These are phyloP conservation scores for Ascochyta rabiei DNA, from an alignment of 2,329 filamentous ascomycete genomes.

Conservation along the genomic window DNA sequence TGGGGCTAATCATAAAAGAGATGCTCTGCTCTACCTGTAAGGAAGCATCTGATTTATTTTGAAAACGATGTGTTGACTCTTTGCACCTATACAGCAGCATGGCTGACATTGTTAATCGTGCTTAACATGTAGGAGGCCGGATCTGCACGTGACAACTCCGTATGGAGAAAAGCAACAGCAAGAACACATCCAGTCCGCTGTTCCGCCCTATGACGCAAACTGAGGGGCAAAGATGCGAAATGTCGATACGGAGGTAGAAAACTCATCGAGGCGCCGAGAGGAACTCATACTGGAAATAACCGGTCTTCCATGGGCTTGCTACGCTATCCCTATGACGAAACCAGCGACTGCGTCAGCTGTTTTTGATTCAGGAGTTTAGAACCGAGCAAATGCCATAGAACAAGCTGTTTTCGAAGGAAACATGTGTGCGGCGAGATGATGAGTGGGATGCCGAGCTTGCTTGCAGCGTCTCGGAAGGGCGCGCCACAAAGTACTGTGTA, in stretches of 20 bases:
- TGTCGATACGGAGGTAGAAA: conserved; percentile 6
- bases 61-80: background rate
- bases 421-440: background rate
- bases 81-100: too few relatives aligned
- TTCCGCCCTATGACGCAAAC: conserved; percentile 24
- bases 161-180: background rate
- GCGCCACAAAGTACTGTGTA: conserved; percentile 13
- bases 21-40: background rate
- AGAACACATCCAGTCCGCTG: conserved; percentile 1
- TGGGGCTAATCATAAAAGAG: background rate
- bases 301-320: conserved; percentile 1
- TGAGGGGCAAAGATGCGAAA: conserved; percentile 23
- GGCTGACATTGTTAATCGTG: background rate
- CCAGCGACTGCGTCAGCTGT: conserved; percentile 5
- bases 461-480: conserved; percentile 18
- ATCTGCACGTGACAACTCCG: background rate
- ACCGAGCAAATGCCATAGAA: background rate
- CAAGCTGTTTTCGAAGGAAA: background rate
- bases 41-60: background rate
- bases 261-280: conserved; percentile 11
- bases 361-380: conserved; percentile 7
- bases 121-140: background rate
- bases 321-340: background rate
- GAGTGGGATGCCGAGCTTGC: conserved; percentile 13
- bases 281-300: conserved; percentile 4